phyloP scores from a whole-genome alignment of 768 basidiomycete genomes.

The Mycena alexandri region DNA sequence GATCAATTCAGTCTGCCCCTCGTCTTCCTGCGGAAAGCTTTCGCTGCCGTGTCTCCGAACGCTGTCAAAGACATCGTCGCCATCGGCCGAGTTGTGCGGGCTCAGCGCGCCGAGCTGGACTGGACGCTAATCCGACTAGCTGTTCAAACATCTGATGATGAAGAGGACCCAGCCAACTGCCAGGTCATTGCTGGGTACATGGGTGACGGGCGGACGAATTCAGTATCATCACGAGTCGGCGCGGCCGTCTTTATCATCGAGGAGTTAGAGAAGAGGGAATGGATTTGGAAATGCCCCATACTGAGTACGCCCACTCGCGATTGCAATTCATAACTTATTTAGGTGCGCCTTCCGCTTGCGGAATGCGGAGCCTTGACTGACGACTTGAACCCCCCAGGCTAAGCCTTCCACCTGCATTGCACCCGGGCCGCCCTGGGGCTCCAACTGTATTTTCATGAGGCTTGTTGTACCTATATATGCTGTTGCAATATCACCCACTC shows the following conservation, averaged over 20 bases:
- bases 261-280: slow-evolving; percentile 69
- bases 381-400: background rate
- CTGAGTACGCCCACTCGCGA: slow-evolving; percentile 45
- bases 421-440: too few relatives aligned
- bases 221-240: slow-evolving; percentile 64
- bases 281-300: slow-evolving; percentile 65
- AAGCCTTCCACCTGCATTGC: background rate
- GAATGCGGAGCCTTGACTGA: slow-evolving; percentile 14
- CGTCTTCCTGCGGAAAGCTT: slow-evolving; percentile 40
- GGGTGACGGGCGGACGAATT: slow-evolving; percentile 47
- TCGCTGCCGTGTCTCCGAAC: slow-evolving; percentile 25
- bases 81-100: slow-evolving; percentile 22
- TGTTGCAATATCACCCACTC: too few relatives aligned
- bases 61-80: slow-evolving; percentile 36
- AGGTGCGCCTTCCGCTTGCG: slow-evolving; percentile 1
- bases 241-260: slow-evolving; percentile 72
- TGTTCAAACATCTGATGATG: too few relatives aligned
- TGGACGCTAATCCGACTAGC: slow-evolving; percentile 29
- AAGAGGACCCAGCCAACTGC: slow-evolving; percentile 57
- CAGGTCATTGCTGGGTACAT: slow-evolving; percentile 76
- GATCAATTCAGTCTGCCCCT: slow-evolving; percentile 54
- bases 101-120: slow-evolving; percentile 26
- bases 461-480: too few relatives aligned
- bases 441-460: too few relatives aligned
- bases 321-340: slow-evolving; percentile 1